Evolutionary conservation across 768 basidiomycete species (phyloP).

Genomic region (Glaciozyma martinii): DNA sequence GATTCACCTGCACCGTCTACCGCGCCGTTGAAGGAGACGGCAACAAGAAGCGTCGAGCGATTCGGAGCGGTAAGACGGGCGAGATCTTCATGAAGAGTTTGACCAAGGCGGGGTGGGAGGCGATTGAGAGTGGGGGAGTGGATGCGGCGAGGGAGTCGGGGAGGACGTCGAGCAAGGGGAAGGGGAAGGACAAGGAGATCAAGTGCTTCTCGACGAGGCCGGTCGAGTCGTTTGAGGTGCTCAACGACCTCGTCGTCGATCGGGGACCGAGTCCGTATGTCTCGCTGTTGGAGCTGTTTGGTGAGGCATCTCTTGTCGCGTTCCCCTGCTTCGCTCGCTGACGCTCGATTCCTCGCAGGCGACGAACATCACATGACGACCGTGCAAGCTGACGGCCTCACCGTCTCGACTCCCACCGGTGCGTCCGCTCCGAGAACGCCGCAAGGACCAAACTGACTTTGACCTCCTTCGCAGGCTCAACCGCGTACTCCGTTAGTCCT

Average conservation of each 20-base stretch:
- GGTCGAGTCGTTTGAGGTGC: conserved; percentile 88
- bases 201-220: conserved; percentile 95
- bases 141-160: neutral
- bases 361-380: conserved; percentile 99
- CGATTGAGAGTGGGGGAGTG: conserved; percentile 59
- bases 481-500: conserved; percentile 83
- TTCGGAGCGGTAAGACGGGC: conserved; percentile 86
- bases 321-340: conserved; percentile 12
- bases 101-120: conserved; percentile 89
- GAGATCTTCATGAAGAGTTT: conserved; percentile 95
- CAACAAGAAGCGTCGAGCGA: conserved; percentile 57
- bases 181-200: conserved; percentile 82
- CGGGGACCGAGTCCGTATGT: conserved; percentile 97
- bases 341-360: conserved; percentile 47
- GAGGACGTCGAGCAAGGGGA: conserved; percentile 15
- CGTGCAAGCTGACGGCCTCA: conserved; percentile 93
- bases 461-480: conserved; percentile 52
- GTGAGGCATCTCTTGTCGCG: conserved; percentile 42
- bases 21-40: conserved; percentile 72
- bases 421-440: too few species aligned
- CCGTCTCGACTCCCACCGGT: conserved; percentile 84
- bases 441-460: too few species aligned
- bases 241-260: conserved; percentile 97
- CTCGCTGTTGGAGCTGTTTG: conserved; percentile 88
- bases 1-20: conserved; percentile 97